Evolutionary conservation across 768 basidiomycete genomes (phyloP), one percentile per base, ranked within the genome.

Genomic region (Phaffia tasmanica): DNA sequence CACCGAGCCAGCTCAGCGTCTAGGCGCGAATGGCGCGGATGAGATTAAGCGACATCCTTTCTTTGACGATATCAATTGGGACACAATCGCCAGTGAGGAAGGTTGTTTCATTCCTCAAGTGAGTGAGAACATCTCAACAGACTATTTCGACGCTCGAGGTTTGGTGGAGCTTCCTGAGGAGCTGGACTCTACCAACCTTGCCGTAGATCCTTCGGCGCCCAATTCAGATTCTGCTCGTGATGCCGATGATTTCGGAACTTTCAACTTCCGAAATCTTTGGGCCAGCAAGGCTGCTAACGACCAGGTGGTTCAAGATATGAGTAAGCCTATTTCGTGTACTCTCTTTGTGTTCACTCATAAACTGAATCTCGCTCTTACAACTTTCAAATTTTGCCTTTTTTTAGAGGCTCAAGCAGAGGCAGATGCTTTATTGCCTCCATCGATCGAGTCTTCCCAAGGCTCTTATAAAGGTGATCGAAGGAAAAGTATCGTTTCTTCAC

Each of bases 261-360:
- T 99, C 80, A 91, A 87, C 77, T 99, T 92, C 83, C 97, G 97
- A 81, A 99, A 99, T 74, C 76, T 97, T 51, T 90, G 90, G 0
- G 83, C 95, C 8, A 79, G 98, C 76, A 99, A 98, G 78, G 92
- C 97, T 77, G 92, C 90, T 21, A 99, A 99, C 75, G 95, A 99
- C 77, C 93, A 98, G 74, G 85, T 98, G 71, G 95, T 99, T 72
- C 85, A 89, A 69, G 95, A 97, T 77, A 81, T 98, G 73, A 87
- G 89, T 64, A 53, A 86, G 85, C 61, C 90, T 90, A 6, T 89
- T 92, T 35, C 94, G 90, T 8, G 92, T 91, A 15, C 86, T 90
- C 1, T 91, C 89, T 0, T 94, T 90, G 18, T 88, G 86, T 7
- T 49, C 51, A 8, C 49, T 29, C 18, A 58, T 27, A 21, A 32